Evolutionary conservation across 129 eudicot genomes (phyloP).

Genomic region (Escallonia rubra): DNA sequence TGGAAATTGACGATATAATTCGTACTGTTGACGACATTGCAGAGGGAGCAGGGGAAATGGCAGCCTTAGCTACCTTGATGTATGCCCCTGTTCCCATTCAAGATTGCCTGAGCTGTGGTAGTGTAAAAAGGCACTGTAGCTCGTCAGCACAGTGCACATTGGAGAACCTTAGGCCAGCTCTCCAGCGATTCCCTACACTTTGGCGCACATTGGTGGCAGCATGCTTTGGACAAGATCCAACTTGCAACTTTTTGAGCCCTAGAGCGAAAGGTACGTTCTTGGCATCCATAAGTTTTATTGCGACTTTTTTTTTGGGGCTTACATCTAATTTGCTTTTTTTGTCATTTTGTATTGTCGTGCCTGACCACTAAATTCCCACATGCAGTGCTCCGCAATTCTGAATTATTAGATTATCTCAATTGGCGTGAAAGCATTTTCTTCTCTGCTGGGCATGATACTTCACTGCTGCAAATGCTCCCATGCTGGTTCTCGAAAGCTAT

Average conservation of each 20-base stretch:
- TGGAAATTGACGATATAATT: slow-evolving; percentile 64
- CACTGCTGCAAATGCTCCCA: slow-evolving; percentile 90
- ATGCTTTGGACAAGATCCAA: slow-evolving; percentile 88
- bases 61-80: slow-evolving; percentile 92
- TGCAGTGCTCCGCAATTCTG: slow-evolving; percentile 55
- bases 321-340: not conserved
- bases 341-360: not conserved
- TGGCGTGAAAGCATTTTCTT: slow-evolving; percentile 88
- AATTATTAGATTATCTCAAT: slow-evolving; percentile 65
- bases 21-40: slow-evolving; percentile 95
- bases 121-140: slow-evolving; percentile 69
- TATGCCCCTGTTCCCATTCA: slow-evolving; percentile 85
- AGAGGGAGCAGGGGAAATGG: slow-evolving; percentile 94
- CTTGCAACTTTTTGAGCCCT: slow-evolving; percentile 39
- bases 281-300: not conserved
- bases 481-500: slow-evolving; percentile 94
- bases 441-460: slow-evolving; percentile 86
- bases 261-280: slow-evolving; percentile 47
- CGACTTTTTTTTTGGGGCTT: no score
- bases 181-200: slow-evolving; percentile 86
- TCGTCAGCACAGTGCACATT: slow-evolving; percentile 90
- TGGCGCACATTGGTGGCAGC: slow-evolving; percentile 84
- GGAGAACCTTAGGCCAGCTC: slow-evolving; percentile 89
- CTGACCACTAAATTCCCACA: slow-evolving; percentile 16
- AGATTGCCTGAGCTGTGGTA: slow-evolving; percentile 89